phyloP scores from a whole-genome alignment of 2,329 filamentous ascomycete species.

The Myotisia sp. region DNA sequence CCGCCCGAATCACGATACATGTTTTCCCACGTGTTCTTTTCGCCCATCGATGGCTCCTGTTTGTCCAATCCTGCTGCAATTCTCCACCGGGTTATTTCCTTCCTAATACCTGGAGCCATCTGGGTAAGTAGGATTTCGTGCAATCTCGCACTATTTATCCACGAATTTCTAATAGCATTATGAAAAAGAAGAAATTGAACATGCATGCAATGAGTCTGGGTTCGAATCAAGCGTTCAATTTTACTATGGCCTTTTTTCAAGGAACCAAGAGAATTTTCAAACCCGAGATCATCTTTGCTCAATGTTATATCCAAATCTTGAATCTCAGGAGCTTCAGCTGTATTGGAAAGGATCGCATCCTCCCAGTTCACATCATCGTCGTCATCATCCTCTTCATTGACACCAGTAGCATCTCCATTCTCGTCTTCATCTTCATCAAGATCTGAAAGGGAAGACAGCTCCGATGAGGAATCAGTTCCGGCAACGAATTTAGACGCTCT shows the following conservation, averaged over 20 bases:
- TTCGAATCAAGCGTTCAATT: conserved; percentile 62
- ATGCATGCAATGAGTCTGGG: conserved; percentile 73
- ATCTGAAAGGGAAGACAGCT: conserved; percentile 19
- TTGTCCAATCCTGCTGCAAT: conserved; percentile 49
- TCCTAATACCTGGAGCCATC: conserved; percentile 51
- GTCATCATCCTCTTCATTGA: conserved; percentile 3
- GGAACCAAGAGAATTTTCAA: conserved; percentile 46
- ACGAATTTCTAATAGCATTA: conserved; percentile 71
- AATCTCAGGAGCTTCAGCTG: conserved; percentile 37
- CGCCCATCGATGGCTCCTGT: conserved; percentile 27
- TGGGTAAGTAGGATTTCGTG: conserved; percentile 65
- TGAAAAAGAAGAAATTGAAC: conserved; percentile 81
- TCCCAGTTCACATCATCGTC: conserved; percentile 39
- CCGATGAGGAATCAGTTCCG: conserved; percentile 25
- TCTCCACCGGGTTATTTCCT: conserved; percentile 61
- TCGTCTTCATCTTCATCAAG: conserved; percentile 4
- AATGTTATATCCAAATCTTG: conserved; percentile 65
- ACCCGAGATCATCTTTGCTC: conserved; percentile 37
- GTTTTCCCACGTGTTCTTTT: conserved; percentile 23
- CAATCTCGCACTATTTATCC: conserved; percentile 63
- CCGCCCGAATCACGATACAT: conserved; percentile 54
- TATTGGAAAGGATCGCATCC: conserved; percentile 34
- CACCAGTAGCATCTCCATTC: background rate
- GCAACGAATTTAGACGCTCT: conserved; percentile 4
- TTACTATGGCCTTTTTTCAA: conserved; percentile 73